phyloP scores from a whole-genome alignment of 1,284 basidiomycete genomes.

The Irpex rosettiformis region DNA sequence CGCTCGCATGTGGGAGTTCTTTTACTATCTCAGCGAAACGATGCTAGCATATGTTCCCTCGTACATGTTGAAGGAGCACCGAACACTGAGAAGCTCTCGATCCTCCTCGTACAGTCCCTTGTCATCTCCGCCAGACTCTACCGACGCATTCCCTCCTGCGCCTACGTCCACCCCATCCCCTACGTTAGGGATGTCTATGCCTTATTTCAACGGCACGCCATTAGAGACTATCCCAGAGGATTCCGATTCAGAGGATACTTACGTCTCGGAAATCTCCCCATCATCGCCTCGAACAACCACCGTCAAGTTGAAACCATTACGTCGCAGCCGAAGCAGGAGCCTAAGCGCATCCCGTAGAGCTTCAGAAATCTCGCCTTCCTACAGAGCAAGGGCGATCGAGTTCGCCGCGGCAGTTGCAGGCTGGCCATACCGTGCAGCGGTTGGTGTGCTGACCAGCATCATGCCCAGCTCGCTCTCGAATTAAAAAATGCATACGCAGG shows the following conservation, averaged over 20 bases:
- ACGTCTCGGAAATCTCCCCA: slow-evolving; percentile 24
- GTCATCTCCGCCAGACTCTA: background rate
- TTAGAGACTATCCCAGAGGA: slow-evolving; percentile 32
- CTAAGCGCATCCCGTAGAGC: background rate
- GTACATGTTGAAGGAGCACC: background rate
- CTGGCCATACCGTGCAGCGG: slow-evolving; percentile 18
- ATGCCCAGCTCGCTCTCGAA: background rate
- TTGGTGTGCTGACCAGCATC: background rate
- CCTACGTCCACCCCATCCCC: background rate
- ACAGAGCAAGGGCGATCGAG: slow-evolving; percentile 5
- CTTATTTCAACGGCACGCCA: slow-evolving; percentile 17
- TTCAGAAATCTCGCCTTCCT: background rate
- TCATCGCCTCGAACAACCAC: background rate
- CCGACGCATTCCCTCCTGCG: slow-evolving; percentile 9
- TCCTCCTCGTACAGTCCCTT: background rate
- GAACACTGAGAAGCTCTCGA: no score
- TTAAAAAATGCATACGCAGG: no score
- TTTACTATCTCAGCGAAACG: background rate
- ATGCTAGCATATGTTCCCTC: background rate
- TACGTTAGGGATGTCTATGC: slow-evolving; percentile 13
- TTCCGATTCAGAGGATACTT: slow-evolving; percentile 30
- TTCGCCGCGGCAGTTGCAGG: slow-evolving; percentile 10
- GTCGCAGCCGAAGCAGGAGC: slow-evolving; percentile 15
- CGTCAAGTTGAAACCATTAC: background rate
- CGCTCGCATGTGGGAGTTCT: background rate